Percentiles rank a stretch among this genome's conserved stretches.
These are phyloP conservation scores for Francoa sonchifolia DNA, from an alignment of 441 rosid genomes.

Conservation along the genomic window DNA sequence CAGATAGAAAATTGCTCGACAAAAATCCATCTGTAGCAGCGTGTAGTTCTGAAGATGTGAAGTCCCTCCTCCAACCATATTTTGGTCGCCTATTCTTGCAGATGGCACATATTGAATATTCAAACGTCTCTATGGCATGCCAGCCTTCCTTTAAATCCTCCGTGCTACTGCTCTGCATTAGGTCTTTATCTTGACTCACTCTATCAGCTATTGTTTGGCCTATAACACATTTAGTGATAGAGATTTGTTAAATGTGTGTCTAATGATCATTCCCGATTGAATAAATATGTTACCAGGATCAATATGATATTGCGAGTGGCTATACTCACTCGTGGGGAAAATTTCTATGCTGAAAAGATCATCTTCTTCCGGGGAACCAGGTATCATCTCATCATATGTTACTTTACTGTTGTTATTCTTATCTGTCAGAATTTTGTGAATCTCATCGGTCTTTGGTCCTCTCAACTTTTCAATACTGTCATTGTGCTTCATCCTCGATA, in stretches of 20 bases:
- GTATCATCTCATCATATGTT: conserved; percentile 39
- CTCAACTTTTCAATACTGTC: conserved; percentile 25
- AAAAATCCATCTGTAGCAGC: conserved; percentile 48
- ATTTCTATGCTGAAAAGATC: conserved; percentile 12
- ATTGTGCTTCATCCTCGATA: conserved; percentile 35
- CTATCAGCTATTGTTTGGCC: conserved; percentile 8
- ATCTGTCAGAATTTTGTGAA: background rate
- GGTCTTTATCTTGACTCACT: conserved; percentile 7
- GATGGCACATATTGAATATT: conserved; percentile 17
- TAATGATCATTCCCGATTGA: too few relatives aligned
- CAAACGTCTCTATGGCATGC: conserved; percentile 5
- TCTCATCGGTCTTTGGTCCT: conserved; percentile 18
- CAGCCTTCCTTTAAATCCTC: conserved; percentile 3
- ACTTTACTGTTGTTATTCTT: conserved; percentile 5
- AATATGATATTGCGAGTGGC: background rate
- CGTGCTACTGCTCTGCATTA: conserved; percentile 1
- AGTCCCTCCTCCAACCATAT: conserved; percentile 16
- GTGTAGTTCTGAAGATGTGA: conserved; percentile 36
- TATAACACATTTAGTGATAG: background rate
- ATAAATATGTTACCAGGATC: background rate
- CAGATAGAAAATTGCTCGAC: conserved; percentile 26
- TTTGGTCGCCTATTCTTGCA: conserved; percentile 25
- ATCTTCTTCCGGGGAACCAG: conserved; percentile 16
- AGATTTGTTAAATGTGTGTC: too few relatives aligned
- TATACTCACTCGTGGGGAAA: conserved; percentile 17